Percentiles rank a stretch among this genome's conserved stretches.
Evolutionary conservation across 768 basidiomycete genomes (phyloP).

Genomic region (Piloderma croceum): DNA sequence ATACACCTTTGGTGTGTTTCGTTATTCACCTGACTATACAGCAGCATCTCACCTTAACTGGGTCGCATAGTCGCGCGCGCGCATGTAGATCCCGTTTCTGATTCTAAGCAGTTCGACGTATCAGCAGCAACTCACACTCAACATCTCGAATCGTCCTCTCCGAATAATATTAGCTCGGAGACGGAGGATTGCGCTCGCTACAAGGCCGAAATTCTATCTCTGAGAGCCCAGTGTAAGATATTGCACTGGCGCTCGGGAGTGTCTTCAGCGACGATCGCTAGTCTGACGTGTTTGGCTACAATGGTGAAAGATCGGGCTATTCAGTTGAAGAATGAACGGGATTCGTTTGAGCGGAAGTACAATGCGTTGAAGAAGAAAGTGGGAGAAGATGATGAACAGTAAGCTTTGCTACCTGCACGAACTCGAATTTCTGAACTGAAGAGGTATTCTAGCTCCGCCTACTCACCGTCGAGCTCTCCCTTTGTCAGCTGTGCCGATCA

Average conservation of each 20-base stretch:
- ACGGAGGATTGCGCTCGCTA: background rate
- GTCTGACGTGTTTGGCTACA: conserved; percentile 26
- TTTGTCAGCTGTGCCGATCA: too few species aligned
- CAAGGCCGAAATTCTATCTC: conserved; percentile 21
- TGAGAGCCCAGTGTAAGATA: conserved; percentile 20
- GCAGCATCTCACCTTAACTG: conserved; percentile 4
- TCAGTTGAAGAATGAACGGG: conserved; percentile 22
- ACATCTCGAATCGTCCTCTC: background rate
- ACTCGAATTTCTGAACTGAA: too few species aligned
- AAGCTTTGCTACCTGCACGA: too few species aligned
- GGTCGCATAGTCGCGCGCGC: conserved; percentile 26
- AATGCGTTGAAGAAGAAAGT: conserved; percentile 20
- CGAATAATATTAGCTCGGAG: background rate
- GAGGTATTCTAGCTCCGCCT: too few species aligned
- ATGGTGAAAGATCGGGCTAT: conserved; percentile 24
- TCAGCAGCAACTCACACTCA: conserved; percentile 5
- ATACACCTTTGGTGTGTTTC: background rate
- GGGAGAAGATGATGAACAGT: conserved; percentile 16
- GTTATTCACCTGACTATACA: background rate
- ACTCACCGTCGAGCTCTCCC: too few species aligned
- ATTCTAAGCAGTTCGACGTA: conserved; percentile 45
- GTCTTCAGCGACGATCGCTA: conserved; percentile 25
- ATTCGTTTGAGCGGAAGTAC: conserved; percentile 20
- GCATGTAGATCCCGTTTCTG: conserved; percentile 38
- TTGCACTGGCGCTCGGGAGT: conserved; percentile 30